Evolutionary conservation across 352 stramenopile species (phyloP).

Genomic region (Globisporangium acanthophoron): DNA sequence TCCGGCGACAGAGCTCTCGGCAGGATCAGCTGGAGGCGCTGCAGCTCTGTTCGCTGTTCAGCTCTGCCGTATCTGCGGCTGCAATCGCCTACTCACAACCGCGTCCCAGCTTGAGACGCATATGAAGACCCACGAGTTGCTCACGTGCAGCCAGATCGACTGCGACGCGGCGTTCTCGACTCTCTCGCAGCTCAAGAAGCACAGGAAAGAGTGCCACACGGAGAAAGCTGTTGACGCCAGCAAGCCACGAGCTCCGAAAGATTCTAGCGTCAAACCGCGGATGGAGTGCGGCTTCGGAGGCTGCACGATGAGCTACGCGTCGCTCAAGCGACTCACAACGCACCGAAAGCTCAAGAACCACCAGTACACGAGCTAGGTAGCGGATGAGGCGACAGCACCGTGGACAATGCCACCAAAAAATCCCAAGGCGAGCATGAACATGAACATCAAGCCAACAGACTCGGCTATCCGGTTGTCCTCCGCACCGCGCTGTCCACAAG

Average conservation of each 20-base stretch:
- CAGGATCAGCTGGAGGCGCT: neutral
- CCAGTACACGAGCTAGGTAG: neutral
- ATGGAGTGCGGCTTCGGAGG: conserved; percentile 22
- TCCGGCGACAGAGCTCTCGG: neutral
- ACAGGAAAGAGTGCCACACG: conserved; percentile 12
- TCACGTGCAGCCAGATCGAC: conserved; percentile 15
- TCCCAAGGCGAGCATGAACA: no score
- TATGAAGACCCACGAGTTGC: conserved; percentile 17
- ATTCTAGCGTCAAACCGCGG: conserved; percentile 1
- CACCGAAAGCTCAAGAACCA: conserved; percentile 22
- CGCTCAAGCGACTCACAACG: conserved; percentile 24
- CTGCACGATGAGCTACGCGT: conserved; percentile 39
- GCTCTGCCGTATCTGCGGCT: conserved; percentile 34
- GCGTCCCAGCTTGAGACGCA: conserved; percentile 19
- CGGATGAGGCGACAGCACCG: neutral
- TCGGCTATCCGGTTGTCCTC: no score
- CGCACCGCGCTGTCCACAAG: no score
- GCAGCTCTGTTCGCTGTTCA: conserved; percentile 16
- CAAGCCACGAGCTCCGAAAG: neutral
- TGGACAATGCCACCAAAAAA: neutral
- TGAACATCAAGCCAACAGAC: no score
- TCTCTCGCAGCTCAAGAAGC: conserved; percentile 21
- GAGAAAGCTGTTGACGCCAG: neutral
- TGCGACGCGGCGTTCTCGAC: conserved; percentile 30
- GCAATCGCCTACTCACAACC: conserved; percentile 25